These are phyloP conservation scores for Trifolium subterraneum DNA, from an alignment of 306 rosid genomes.

Conservation along the genomic window DNA sequence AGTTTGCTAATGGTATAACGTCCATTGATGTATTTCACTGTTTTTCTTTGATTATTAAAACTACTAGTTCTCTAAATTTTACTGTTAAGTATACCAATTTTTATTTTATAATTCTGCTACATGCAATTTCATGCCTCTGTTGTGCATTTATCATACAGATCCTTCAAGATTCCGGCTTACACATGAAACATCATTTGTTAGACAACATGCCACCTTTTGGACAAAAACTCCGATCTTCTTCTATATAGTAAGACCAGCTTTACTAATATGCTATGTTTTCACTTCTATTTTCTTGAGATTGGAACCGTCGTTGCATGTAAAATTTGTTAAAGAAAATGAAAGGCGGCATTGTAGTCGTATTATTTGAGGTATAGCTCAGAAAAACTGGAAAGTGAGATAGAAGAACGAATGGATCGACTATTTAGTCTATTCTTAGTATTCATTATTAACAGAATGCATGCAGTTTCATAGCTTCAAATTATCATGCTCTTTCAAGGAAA, in stretches of 20 bases:
- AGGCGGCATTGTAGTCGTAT: background rate
- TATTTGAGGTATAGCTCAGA: background rate
- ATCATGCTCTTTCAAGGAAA: background rate
- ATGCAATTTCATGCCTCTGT: slow-evolving; percentile 20
- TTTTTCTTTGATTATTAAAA: slow-evolving; percentile 17
- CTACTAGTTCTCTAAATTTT: background rate
- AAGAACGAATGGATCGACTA: no score
- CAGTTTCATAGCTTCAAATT: slow-evolving; percentile 1
- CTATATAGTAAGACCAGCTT: slow-evolving; percentile 71
- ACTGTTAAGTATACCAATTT: background rate
- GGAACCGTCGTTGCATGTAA: background rate
- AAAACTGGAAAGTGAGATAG: background rate
- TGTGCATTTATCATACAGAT: slow-evolving; percentile 53
- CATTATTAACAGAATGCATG: background rate
- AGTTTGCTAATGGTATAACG: slow-evolving; percentile 77
- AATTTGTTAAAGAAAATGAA: slow-evolving; percentile 3
- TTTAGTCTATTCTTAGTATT: background rate
- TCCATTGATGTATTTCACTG: slow-evolving; percentile 15
- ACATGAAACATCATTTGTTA: slow-evolving; percentile 93
- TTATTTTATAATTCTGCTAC: slow-evolving; percentile 19
- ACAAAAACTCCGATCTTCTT: slow-evolving; percentile 70
- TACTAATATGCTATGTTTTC: slow-evolving; percentile 34
- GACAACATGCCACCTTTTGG: slow-evolving; percentile 87
- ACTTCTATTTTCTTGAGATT: slow-evolving; percentile 24
- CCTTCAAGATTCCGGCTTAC: slow-evolving; percentile 89